These are phyloP conservation scores for Phoenix dactylifera DNA, from an alignment of 176 grass and related monocot species.

Conservation along the genomic window DNA sequence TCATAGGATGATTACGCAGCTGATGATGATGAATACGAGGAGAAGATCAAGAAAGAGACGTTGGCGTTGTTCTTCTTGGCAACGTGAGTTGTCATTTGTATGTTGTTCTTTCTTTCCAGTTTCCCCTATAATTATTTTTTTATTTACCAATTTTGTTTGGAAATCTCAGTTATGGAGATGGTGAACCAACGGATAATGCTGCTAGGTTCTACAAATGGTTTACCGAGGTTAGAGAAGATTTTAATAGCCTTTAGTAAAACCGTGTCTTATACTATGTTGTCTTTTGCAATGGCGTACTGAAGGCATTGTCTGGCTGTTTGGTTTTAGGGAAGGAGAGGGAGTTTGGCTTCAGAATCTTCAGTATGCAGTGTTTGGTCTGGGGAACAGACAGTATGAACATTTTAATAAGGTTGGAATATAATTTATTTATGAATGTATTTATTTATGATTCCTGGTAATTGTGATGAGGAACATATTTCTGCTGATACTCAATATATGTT, in stretches of 20 bases:
- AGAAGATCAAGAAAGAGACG: slow-evolving; percentile 77
- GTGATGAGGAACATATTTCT: no score
- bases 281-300: no score
- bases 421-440: no score
- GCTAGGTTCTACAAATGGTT: slow-evolving; percentile 97
- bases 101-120: neutral
- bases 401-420: slow-evolving; percentile 67
- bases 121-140: neutral
- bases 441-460: no score
- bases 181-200: slow-evolving; percentile 95
- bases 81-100: slow-evolving; percentile 36
- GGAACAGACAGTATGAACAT: slow-evolving; percentile 94
- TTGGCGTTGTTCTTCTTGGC: slow-evolving; percentile 66
- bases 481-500: no score
- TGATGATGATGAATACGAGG: slow-evolving; percentile 70
- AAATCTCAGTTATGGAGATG: slow-evolving; percentile 62
- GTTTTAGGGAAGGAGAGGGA: slow-evolving; percentile 59
- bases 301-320: neutral
- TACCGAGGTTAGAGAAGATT: slow-evolving; percentile 51
- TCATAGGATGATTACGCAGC: slow-evolving; percentile 75
- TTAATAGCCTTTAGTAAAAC: neutral
- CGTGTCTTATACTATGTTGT: no score
- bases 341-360: slow-evolving; percentile 69
- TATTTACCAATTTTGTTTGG: slow-evolving; percentile 9
- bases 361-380: slow-evolving; percentile 85